phyloP scores from a whole-genome alignment of 805 yeast species.

The Ogataea kodamae region DNA sequence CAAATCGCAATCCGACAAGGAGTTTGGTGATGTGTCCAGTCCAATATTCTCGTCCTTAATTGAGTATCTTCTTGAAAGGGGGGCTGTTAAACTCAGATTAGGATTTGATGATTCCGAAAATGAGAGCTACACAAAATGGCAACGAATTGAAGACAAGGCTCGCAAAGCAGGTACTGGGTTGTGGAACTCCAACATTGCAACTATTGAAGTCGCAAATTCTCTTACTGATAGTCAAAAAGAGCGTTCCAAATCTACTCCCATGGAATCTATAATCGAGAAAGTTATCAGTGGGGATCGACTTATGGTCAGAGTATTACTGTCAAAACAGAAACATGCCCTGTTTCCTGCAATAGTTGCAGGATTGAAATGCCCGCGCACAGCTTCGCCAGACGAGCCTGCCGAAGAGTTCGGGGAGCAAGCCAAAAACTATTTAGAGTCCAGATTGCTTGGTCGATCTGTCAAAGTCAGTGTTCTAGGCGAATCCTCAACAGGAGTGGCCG shows the following conservation, averaged over 20 bases:
- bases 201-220: conserved; percentile 25
- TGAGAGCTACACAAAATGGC: conserved; percentile 36
- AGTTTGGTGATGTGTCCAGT: conserved; percentile 67
- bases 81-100: conserved; percentile 60
- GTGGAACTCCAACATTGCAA: conserved; percentile 41
- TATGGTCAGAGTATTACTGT: conserved; percentile 52
- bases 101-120: conserved; percentile 42
- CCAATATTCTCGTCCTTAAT: conserved; percentile 61
- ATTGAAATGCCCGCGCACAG: conserved; percentile 65
- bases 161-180: conserved; percentile 48
- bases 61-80: conserved; percentile 53
- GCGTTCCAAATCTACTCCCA: conserved; percentile 39
- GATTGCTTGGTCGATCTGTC: conserved; percentile 60
- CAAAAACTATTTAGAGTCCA: conserved; percentile 56
- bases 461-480: conserved; percentile 57
- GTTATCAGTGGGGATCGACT: conserved; percentile 78
- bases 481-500: conserved; percentile 56
- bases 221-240: conserved; percentile 35
- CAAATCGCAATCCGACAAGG: conserved; percentile 52
- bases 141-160: conserved; percentile 48
- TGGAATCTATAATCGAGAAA: conserved; percentile 64
- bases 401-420: conserved; percentile 69
- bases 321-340: conserved; percentile 49
- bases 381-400: conserved; percentile 38
- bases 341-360: conserved; percentile 71